A percentile compares a stretch with the other conserved stretches of the same genome.
phyloP scores from a whole-genome alignment of 2,329 filamentous ascomycete genomes.

The Aureobasidium uvarum region DNA sequence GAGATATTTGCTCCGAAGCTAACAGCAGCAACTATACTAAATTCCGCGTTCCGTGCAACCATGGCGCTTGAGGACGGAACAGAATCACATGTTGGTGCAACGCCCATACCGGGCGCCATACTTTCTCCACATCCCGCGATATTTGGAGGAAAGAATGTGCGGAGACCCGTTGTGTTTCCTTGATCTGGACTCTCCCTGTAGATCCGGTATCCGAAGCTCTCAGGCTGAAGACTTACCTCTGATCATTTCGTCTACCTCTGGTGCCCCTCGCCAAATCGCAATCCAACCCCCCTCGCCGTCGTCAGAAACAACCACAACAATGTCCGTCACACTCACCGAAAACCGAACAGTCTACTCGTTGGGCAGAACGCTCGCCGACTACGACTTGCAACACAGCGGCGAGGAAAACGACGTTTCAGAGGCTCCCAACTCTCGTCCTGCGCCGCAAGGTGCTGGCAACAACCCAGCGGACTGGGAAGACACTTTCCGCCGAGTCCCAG shows the following conservation, averaged over 20 bases:
- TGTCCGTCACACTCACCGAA: slow-evolving; percentile 48
- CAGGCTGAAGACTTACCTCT: slow-evolving; percentile 10
- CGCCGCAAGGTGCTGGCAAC: slow-evolving; percentile 26
- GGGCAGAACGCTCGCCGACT: slow-evolving; percentile 45
- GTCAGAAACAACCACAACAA: slow-evolving; percentile 29
- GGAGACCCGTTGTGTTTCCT: background rate
- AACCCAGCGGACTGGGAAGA: slow-evolving; percentile 49
- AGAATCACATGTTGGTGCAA: slow-evolving; percentile 10
- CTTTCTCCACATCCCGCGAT: background rate
- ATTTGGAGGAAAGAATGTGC: background rate
- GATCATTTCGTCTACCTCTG: background rate
- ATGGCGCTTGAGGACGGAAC: slow-evolving; percentile 1
- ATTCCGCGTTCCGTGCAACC: background rate
- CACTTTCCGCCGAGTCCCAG: slow-evolving; percentile 49
- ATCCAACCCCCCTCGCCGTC: background rate
- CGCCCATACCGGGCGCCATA: background rate
- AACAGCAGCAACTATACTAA: slow-evolving; percentile 16
- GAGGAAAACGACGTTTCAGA: slow-evolving; percentile 33
- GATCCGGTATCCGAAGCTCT: background rate
- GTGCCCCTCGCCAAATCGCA: background rate
- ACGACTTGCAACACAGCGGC: slow-evolving; percentile 47
- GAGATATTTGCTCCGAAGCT: background rate
- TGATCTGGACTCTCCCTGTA: background rate
- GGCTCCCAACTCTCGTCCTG: slow-evolving; percentile 37
- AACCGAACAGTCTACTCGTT: slow-evolving; percentile 43